Conservation (phyloP, 768 basidiomycete genomes). For the Macrolepiota fuliginosa region DNA sequence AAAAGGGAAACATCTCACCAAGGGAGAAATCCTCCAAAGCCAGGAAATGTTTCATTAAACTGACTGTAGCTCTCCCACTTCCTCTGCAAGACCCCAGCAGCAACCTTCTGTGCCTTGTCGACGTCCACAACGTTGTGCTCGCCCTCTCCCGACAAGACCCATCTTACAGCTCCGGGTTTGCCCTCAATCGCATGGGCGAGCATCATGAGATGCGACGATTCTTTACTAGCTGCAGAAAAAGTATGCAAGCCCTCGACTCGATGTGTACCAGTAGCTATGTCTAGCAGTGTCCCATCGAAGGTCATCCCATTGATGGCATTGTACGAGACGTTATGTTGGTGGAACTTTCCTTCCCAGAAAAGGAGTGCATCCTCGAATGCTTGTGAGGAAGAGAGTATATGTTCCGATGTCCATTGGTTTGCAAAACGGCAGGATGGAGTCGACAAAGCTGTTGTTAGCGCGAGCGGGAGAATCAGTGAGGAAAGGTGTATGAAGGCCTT, state of each 20-base stretch:
- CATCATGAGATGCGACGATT: constrained; percentile 23
- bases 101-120: constrained; percentile 18
- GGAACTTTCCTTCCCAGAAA: constrained; percentile 24
- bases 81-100: constrained; percentile 16
- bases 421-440: constrained; percentile 3
- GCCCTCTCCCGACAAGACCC: constrained; percentile 16
- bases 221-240: constrained; percentile 24
- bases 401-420: constrained; percentile 4
- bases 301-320: constrained; percentile 24
- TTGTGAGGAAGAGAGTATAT: not conserved
- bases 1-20: constrained; percentile 14
- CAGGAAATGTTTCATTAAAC: constrained; percentile 23
- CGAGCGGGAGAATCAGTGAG: not conserved
- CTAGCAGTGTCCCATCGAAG: constrained; percentile 22
- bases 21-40: constrained; percentile 25
- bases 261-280: constrained; percentile 18
- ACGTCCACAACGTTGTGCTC: constrained; percentile 9
- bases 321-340: constrained; percentile 23
- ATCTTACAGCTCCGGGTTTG: constrained; percentile 18
- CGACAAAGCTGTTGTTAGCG: not conserved
- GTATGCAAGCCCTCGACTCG: constrained; percentile 20
- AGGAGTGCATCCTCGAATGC: constrained; percentile 20
- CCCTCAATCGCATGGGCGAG: constrained; percentile 21
- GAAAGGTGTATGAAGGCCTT: not conserved
- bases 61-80: constrained; percentile 19